Conservation (phyloP, 2,329 filamentous ascomycete genomes). For the Fusarium sp. region DNA sequence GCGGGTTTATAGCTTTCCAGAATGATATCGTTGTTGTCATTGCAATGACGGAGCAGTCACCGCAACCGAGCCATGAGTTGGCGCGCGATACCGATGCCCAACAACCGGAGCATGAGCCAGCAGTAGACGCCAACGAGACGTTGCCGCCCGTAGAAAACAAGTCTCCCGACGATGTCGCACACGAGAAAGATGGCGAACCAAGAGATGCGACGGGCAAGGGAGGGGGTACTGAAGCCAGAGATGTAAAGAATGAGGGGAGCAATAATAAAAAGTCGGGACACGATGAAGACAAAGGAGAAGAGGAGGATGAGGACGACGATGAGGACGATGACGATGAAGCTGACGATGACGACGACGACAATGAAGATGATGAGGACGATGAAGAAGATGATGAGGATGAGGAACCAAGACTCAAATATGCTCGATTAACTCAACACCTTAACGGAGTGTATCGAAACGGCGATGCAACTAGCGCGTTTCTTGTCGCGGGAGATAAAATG, state of each 20-base stretch:
- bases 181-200: constrained; percentile 52
- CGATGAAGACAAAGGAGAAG: constrained; percentile 21
- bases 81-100: constrained; percentile 28
- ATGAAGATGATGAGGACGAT: constrained; percentile 66
- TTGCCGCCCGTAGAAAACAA: constrained; percentile 4
- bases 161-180: constrained; percentile 32
- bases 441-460: constrained; percentile 89
- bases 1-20: constrained; percentile 34
- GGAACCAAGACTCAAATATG: constrained; percentile 93
- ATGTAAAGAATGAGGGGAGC: constrained; percentile 10
- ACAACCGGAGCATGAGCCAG: constrained; percentile 27
- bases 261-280: constrained; percentile 35
- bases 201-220: constrained; percentile 34
- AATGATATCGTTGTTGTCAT: constrained; percentile 43
- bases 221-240: not conserved
- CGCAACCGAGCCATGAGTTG: constrained; percentile 45
- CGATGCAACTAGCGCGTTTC: constrained; percentile 90
- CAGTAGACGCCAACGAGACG: constrained; percentile 20
- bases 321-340: constrained; percentile 39
- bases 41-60: constrained; percentile 56
- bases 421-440: constrained; percentile 82
- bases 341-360: constrained; percentile 48
- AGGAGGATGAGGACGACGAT: constrained; percentile 30
- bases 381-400: constrained; percentile 75
- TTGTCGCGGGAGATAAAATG: constrained; percentile 97